Percentiles rank a stretch among this genome's conserved stretches.
phyloP scores from a whole-genome alignment of 768 basidiomycete species.

The Termitomyces sp. region DNA sequence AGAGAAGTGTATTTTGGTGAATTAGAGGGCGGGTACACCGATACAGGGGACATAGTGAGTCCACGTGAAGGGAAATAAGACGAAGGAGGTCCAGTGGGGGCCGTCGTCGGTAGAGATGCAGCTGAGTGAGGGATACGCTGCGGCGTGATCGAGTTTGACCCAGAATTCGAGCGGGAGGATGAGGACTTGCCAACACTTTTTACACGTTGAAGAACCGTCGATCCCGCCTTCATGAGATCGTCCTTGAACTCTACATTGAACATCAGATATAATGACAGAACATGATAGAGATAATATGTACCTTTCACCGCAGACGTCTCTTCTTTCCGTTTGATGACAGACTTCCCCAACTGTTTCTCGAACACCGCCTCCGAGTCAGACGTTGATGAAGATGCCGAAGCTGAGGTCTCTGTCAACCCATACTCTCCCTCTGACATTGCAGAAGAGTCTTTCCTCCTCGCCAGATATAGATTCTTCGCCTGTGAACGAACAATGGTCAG shows the following conservation, averaged over 20 bases:
- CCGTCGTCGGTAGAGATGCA: not conserved
- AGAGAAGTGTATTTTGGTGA: not conserved
- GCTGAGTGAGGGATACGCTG: constrained; percentile 5
- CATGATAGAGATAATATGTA: constrained; percentile 10
- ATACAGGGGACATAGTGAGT: not conserved
- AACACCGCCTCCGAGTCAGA: constrained; percentile 34
- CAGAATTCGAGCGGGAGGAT: constrained; percentile 9
- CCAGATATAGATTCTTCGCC: constrained; percentile 75
- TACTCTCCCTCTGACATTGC: constrained; percentile 17
- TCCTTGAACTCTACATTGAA: constrained; percentile 22
- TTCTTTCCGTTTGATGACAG: constrained; percentile 15
- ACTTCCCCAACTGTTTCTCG: constrained; percentile 18
- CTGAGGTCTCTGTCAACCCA: constrained; percentile 17
- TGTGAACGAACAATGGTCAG: constrained; percentile 19
- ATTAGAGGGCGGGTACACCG: not conserved
- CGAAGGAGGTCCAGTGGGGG: not conserved
- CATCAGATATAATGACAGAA: not conserved
- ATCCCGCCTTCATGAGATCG: constrained; percentile 33
- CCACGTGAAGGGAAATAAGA: constrained; percentile 1
- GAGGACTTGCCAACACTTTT: constrained; percentile 28
- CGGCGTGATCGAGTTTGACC: constrained; percentile 4
- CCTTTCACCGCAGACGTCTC: constrained; percentile 26
- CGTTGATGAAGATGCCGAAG: constrained; percentile 23
- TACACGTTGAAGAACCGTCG: constrained; percentile 37
- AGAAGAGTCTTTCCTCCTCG: constrained; percentile 14